Conservation (phyloP, 495 filamentous ascomycete genomes). For the Penicillium fimorum region DNA sequence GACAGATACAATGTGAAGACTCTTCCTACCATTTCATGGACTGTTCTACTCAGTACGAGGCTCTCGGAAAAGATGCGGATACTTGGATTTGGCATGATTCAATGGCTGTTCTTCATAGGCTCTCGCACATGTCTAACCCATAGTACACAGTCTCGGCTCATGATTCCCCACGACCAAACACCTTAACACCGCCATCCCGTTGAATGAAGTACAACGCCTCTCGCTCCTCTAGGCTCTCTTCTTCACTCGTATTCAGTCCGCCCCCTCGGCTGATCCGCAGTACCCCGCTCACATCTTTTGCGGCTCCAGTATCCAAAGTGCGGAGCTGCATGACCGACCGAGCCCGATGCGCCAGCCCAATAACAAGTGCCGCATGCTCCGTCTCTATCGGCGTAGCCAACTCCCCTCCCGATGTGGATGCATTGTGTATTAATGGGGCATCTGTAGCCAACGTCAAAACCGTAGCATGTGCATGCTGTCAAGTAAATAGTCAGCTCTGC, state of each 20-base stretch:
- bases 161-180: constrained; percentile 72
- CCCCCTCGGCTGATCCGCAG: constrained; percentile 68
- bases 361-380: constrained; percentile 65
- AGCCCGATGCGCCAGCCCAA: constrained; percentile 73
- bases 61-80: neutral
- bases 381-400: constrained; percentile 58
- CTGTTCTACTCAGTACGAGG: constrained; percentile 29
- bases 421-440: constrained; percentile 60
- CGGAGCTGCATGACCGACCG: constrained; percentile 65
- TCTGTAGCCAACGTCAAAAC: constrained; percentile 70
- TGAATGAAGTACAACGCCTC: constrained; percentile 82
- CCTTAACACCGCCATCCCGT: constrained; percentile 71
- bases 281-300: constrained; percentile 89
- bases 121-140: constrained; percentile 11
- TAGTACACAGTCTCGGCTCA: constrained; percentile 17
- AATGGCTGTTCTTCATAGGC: neutral
- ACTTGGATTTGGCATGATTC: constrained; percentile 1
- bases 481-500: constrained; percentile 10
- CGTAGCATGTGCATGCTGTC: constrained; percentile 52
- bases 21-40: constrained; percentile 34
- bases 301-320: constrained; percentile 76
- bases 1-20: constrained; percentile 45
- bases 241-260: constrained; percentile 38
- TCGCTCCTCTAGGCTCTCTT: constrained; percentile 50
- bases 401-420: constrained; percentile 29